Evolutionary conservation across 2,329 filamentous ascomycete species (phyloP).

Genomic region (Fusarium incarnatum): DNA sequence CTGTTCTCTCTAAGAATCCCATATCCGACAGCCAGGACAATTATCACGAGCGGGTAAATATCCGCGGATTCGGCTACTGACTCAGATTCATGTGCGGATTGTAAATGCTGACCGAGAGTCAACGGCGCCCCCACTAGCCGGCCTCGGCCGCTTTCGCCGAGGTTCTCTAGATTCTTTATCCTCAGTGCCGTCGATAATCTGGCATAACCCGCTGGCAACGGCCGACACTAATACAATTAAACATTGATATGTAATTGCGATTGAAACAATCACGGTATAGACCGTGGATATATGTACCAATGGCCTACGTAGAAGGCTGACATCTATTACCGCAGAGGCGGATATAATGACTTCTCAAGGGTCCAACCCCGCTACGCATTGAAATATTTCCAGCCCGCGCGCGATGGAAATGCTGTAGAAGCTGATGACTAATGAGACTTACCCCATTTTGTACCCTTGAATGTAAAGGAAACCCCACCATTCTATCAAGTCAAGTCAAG

Average conservation of each 20-base stretch:
- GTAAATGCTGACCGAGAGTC: conserved; percentile 39
- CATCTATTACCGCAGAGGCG: neutral
- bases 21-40: conserved; percentile 6
- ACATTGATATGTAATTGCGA: neutral
- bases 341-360: conserved; percentile 16
- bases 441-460: conserved; percentile 31
- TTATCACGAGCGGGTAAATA: conserved; percentile 5
- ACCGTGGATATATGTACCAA: neutral
- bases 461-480: conserved; percentile 37
- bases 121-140: conserved; percentile 31
- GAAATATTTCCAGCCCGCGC: conserved; percentile 31
- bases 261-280: no score
- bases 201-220: neutral
- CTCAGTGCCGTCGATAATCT: neutral
- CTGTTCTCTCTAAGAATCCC: neutral
- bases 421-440: conserved; percentile 40
- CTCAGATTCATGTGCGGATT: conserved; percentile 33
- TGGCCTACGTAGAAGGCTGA: conserved; percentile 11
- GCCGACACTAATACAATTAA: neutral
- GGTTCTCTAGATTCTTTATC: conserved; percentile 27
- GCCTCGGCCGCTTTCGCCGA: conserved; percentile 41
- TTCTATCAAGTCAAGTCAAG: conserved; percentile 29
- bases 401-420: conserved; percentile 24
- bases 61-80: conserved; percentile 24
- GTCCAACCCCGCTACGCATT: conserved; percentile 7